Evolutionary conservation across 495 filamentous ascomycete species (phyloP), one percentile per base, ranked within the genome.

Genomic region (Aspergillus nanangensis): DNA sequence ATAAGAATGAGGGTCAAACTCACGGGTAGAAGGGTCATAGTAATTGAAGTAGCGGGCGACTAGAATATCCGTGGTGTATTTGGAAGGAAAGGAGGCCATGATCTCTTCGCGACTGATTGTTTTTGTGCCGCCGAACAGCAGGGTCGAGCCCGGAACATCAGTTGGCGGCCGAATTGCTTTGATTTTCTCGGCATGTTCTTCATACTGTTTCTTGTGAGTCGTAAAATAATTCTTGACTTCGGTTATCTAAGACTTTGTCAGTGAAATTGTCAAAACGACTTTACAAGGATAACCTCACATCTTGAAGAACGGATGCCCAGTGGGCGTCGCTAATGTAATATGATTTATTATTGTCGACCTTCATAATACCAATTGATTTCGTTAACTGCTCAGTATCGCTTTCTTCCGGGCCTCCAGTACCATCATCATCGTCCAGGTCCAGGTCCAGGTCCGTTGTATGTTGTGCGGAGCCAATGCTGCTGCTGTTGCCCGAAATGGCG

Each of bases 161-260:
- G 71, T 78, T 7, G 62, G 63, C 18, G 76, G 75, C 48, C 79
- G 84, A 25, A 79, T 74, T 17, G 77, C 79, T 57, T 85, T 80
- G 43, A 90, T 77, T 57, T 82, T 78, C 22, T 65, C 63, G 44
- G 69, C 56, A 48, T 86, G 84, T 27, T 82, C 80, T 49, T 85
- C 80, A 37, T 78, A 75, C 48, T 84, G 80, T 51, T 85, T 83
- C 53, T 81, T 84, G 60, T 86, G 84, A 32, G 80, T 75, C 14
- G 60, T 46, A 56, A 93, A 98, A 65, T 88, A 96, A 63, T 84
- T 90, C 55, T 89, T 90, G 25, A 98, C 92, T 72, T 98, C 93
- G 20, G 87, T 72, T 46, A 98, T 95, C 84, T 90, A 60, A 43
- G 41, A 11, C 2, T 39, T 55, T 48, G n/a, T 38, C 21, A 23